Percentiles rank a stretch among this genome's conserved stretches.
phyloP scores from a whole-genome alignment of 2,329 filamentous ascomycete species.

The Colletotrichum spaethianum region DNA sequence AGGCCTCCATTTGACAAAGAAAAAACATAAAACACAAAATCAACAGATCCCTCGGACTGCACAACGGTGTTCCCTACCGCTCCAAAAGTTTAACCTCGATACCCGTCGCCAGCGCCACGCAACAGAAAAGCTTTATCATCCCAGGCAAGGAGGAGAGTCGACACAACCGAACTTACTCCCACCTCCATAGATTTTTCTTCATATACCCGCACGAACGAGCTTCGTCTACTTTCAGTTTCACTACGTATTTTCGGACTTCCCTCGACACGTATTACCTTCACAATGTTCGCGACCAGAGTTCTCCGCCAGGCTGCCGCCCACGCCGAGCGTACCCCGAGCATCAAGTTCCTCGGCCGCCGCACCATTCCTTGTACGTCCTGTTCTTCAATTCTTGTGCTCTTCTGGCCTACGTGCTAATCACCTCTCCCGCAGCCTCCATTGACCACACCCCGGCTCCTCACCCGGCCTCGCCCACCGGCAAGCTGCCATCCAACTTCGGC shows the following conservation, averaged over 20 bases:
- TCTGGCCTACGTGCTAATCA: conserved; percentile 42
- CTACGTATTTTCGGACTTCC: not conserved
- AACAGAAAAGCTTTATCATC: conserved; percentile 27
- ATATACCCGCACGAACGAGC: conserved; percentile 9
- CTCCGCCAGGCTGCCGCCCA: conserved; percentile 72
- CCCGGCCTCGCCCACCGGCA: conserved; percentile 77
- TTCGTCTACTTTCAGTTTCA: conserved; percentile 1
- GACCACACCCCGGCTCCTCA: conserved; percentile 83
- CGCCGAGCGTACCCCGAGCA: conserved; percentile 73
- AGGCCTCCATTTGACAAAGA: not conserved
- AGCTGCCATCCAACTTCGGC: conserved; percentile 71
- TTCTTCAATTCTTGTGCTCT: not conserved
- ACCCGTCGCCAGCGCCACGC: conserved; percentile 31
- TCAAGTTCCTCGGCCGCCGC: conserved; percentile 74
- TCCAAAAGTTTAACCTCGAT: conserved; percentile 8
- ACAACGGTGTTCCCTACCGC: not conserved
- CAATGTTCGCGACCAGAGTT: conserved; percentile 70
- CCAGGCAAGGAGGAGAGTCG: conserved; percentile 39
- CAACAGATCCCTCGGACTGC: not conserved
- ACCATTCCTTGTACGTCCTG: conserved; percentile 67
- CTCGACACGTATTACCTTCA: conserved; percentile 3
- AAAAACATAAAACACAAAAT: not conserved
- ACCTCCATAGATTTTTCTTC: not conserved
- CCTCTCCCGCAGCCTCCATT: conserved; percentile 68
- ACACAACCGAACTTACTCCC: conserved; percentile 3